Evolutionary conservation across 192 early-diverging fungal species (phyloP), one percentile per base, ranked within the genome.

Genomic region (Gryganskiella cystojenkinii): DNA sequence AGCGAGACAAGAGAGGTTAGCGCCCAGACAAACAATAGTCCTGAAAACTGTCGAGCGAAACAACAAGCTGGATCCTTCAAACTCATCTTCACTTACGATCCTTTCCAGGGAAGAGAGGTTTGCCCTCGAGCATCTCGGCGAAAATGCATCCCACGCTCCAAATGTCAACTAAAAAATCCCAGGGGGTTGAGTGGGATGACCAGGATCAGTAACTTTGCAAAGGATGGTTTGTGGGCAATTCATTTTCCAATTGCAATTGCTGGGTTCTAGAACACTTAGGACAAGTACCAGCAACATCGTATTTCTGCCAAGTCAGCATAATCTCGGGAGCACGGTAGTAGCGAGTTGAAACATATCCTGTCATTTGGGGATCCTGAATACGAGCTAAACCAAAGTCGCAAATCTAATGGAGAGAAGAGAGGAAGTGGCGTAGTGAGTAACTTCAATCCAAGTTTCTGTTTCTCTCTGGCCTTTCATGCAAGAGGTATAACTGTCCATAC

Each of bases 271-370:
- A 5, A 7, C 31, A 13, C 3, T 28, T 14, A 33, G 2, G 20
- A 56, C 19, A 56, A 56, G 27, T 3, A 84, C 83, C 82, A 31
- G 95, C 96, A 43, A 96, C 93, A 62, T 96, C 95, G 82, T 99
- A 99, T 70, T 94, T 96, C 81, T 98, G 96, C 94, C 95, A 97
- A 44, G 95, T 96, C 42, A 99, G 82, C 97, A 99, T 99, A 78
- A 99, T 98, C 66, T 99, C 97, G 34, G 97, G 97, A 11, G 97
- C 96, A 63, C 97, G 92, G 72, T 99, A 99, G 84, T 98, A 98
- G 42, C 97, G 86, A 14, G 96, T 96, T 10, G 95, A 94, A 15
- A 96, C 96, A 79, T 98, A 98, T 24, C 95, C 95, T 19, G 96
- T 94, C 96, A 98, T 98, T 79, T 96, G 93, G 64, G 92, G 91